Evolutionary conservation across 495 filamentous ascomycete genomes (phyloP).

Genomic region (Barbatosphaeria neglecta): DNA sequence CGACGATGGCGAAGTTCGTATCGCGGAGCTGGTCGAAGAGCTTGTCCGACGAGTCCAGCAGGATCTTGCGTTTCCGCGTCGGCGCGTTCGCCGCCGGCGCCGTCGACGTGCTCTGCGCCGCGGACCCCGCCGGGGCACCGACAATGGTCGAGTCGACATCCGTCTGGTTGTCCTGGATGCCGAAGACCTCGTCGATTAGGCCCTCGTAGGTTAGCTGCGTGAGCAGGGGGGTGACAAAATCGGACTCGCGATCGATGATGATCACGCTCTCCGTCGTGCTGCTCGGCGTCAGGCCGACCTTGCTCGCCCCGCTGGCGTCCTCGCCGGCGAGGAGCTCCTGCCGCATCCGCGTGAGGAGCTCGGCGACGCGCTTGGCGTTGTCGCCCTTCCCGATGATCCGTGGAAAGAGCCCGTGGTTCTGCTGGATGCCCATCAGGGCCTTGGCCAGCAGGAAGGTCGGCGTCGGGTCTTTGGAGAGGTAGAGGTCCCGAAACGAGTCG

Average conservation of each 20-base stretch:
- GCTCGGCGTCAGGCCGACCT: slow-evolving; percentile 72
- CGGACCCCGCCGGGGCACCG: slow-evolving; percentile 51
- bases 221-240: slow-evolving; percentile 79
- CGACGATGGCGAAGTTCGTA: slow-evolving; percentile 90
- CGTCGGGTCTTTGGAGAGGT: slow-evolving; percentile 84
- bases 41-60: slow-evolving; percentile 79
- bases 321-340: slow-evolving; percentile 78
- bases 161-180: slow-evolving; percentile 77
- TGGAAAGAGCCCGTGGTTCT: slow-evolving; percentile 85
- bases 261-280: slow-evolving; percentile 78
- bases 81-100: slow-evolving; percentile 17
- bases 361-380: slow-evolving; percentile 76
- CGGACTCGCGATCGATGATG: slow-evolving; percentile 89
- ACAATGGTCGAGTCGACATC: slow-evolving; percentile 90
- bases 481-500: slow-evolving; percentile 74
- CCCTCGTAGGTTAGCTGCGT: slow-evolving; percentile 98
- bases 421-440: slow-evolving; percentile 92
- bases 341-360: slow-evolving; percentile 86
- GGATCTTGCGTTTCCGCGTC: slow-evolving; percentile 74
- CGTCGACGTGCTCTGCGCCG: slow-evolving; percentile 39
- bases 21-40: slow-evolving; percentile 83
- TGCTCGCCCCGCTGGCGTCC: slow-evolving; percentile 46
- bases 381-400: slow-evolving; percentile 95
- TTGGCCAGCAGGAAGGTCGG: slow-evolving; percentile 75
- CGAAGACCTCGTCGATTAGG: slow-evolving; percentile 86